Percentiles rank a stretch among this genome's conserved stretches.
Conservation (phyloP, 1,139 yeast genomes). For the Kodamaea suecica region DNA sequence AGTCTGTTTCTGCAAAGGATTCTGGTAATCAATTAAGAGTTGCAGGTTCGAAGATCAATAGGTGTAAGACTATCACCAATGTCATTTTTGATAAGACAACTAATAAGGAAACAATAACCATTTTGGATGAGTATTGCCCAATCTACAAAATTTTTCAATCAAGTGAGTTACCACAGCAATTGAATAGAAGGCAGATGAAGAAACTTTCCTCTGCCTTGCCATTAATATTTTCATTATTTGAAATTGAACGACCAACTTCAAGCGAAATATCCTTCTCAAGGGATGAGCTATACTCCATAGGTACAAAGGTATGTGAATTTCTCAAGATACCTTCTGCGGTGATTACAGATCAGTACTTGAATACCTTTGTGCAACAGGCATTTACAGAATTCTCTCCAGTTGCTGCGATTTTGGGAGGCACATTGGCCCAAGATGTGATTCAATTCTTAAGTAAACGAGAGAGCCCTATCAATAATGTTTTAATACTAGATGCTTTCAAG, state of each 20-base stretch:
- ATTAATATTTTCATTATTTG: slow-evolving; percentile 54
- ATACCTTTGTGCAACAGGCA: slow-evolving; percentile 46
- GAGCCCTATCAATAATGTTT: slow-evolving; percentile 77
- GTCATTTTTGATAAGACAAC: slow-evolving; percentile 33
- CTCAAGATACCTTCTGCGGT: slow-evolving; percentile 40
- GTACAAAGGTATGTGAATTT: slow-evolving; percentile 23
- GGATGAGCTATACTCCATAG: slow-evolving; percentile 27
- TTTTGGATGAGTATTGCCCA: slow-evolving; percentile 51
- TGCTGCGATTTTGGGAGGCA: slow-evolving; percentile 87
- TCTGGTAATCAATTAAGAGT: slow-evolving; percentile 51
- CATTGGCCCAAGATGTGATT: slow-evolving; percentile 85
- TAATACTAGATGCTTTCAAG: slow-evolving; percentile 68
- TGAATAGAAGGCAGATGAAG: slow-evolving; percentile 54
- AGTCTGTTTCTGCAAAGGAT: slow-evolving; percentile 38
- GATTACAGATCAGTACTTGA: slow-evolving; percentile 35
- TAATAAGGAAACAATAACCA: slow-evolving; percentile 51
- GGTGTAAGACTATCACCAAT: slow-evolving; percentile 49
- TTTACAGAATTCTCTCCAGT: slow-evolving; percentile 78
- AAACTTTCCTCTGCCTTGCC: slow-evolving; percentile 63
- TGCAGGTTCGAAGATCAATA: slow-evolving; percentile 45
- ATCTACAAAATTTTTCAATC: slow-evolving; percentile 32
- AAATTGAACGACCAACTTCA: slow-evolving; percentile 27
- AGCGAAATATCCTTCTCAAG: slow-evolving; percentile 30
- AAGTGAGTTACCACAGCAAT: slow-evolving; percentile 39
- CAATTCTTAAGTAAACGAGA: slow-evolving; percentile 76